A percentile compares a stretch with the other conserved stretches of the same genome.
Evolutionary conservation across 2,329 filamentous ascomycete genomes (phyloP).

Genomic region (Neurospora sp.): DNA sequence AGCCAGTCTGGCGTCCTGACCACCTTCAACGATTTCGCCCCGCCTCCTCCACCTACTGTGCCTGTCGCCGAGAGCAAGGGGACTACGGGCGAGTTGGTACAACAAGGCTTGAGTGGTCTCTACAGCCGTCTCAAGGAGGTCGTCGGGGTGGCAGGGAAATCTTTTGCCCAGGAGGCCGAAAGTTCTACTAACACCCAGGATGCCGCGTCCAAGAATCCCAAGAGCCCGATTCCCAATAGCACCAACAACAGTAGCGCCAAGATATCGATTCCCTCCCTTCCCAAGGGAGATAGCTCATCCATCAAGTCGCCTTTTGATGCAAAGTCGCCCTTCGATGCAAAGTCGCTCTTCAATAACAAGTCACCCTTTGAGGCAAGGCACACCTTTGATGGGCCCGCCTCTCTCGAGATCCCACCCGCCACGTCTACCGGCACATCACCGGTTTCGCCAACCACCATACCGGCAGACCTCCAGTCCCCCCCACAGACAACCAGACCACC

Average conservation of each 20-base stretch:
- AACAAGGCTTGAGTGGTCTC: slow-evolving; percentile 78
- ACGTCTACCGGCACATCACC: not conserved
- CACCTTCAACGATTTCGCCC: slow-evolving; percentile 86
- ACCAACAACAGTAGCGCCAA: slow-evolving; percentile 29
- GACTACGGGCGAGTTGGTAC: slow-evolving; percentile 62
- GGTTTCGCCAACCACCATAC: slow-evolving; percentile 23
- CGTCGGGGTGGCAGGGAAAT: slow-evolving; percentile 55
- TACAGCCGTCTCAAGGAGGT: slow-evolving; percentile 79
- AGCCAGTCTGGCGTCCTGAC: slow-evolving; percentile 77
- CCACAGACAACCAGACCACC: slow-evolving; percentile 37
- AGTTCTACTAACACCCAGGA: slow-evolving; percentile 33
- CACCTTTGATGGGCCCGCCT: not conserved
- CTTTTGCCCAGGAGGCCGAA: slow-evolving; percentile 22
- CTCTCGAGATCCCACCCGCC: not conserved
- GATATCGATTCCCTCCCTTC: slow-evolving; percentile 17
- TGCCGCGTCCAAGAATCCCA: slow-evolving; percentile 25
- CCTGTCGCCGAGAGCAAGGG: slow-evolving; percentile 56
- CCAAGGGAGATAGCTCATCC: slow-evolving; percentile 19
- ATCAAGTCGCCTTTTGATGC: slow-evolving; percentile 24
- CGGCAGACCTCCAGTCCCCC: slow-evolving; percentile 31
- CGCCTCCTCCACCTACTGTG: slow-evolving; percentile 44
- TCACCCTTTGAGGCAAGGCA: not conserved
- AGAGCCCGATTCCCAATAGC: slow-evolving; percentile 24
- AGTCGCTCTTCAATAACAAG: not conserved
- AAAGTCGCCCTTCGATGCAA: slow-evolving; percentile 16